A percentile compares a stretch with the other conserved stretches of the same genome.
These are phyloP conservation scores for Talaromyces wortmannii DNA, from an alignment of 495 filamentous ascomycete genomes.

Conservation along the genomic window DNA sequence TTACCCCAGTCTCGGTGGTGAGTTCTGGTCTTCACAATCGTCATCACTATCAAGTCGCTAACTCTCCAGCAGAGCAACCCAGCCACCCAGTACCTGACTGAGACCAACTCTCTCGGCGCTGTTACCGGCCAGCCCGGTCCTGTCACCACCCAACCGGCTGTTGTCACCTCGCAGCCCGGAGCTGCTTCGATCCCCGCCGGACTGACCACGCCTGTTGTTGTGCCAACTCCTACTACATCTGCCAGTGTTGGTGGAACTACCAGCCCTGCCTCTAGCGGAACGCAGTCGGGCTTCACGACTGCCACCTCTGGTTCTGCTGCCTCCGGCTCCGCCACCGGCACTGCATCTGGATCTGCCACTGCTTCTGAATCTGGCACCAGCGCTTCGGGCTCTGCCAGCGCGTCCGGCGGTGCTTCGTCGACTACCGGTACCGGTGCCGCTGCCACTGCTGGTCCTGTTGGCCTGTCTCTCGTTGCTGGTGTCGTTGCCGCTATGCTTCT, in stretches of 20 bases:
- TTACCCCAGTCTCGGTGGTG: slow-evolving; percentile 2
- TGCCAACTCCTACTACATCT: slow-evolving; percentile 2
- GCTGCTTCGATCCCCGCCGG: slow-evolving; percentile 45
- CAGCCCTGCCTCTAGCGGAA: slow-evolving; percentile 4
- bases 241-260: slow-evolving; percentile 11
- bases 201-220: slow-evolving; percentile 15
- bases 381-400: slow-evolving; percentile 26
- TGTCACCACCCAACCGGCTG: slow-evolving; percentile 34
- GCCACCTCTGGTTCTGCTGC: slow-evolving; percentile 14
- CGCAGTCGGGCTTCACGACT: neutral
- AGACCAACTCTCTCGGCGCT: slow-evolving; percentile 50
- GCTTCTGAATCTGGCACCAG: slow-evolving; percentile 12
- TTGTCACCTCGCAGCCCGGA: slow-evolving; percentile 32
- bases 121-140: slow-evolving; percentile 44
- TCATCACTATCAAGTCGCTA: neutral
- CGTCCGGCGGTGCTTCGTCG: slow-evolving; percentile 26
- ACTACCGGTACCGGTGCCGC: slow-evolving; percentile 38
- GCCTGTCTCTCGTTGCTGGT: slow-evolving; percentile 31
- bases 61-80: slow-evolving; percentile 24
- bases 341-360: slow-evolving; percentile 11
- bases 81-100: slow-evolving; percentile 32
- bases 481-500: slow-evolving; percentile 41
- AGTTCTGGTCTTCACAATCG: neutral
- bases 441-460: slow-evolving; percentile 29
- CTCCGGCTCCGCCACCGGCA: slow-evolving; percentile 13